Base-by-base conservation (phyloP, 1,284 basidiomycete genomes). In the Ustilago lituana region DNA sequence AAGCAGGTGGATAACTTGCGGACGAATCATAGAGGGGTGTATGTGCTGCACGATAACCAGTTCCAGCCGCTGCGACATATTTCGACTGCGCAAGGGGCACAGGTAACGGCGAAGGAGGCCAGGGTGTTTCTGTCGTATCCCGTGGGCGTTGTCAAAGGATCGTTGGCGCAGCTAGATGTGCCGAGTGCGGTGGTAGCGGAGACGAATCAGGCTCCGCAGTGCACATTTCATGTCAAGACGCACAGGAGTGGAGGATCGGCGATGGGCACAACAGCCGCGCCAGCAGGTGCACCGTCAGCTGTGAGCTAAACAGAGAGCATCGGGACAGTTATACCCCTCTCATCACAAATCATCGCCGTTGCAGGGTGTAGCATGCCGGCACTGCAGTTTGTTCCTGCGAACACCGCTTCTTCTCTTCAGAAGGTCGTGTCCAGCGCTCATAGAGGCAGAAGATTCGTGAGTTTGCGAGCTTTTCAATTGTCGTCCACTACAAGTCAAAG, bases 1-100 rank as follows among this genome's bases (percentile, higher is more conserved):
- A 94, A 95, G 79, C 94, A 96, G 82, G 92, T 96, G 1, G 94
- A 97, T 80, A 96, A 96, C 80, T 84, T 97, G 43, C 87, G 94
- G 41, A 97, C 94, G 9, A 97, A 97, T 82, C 94, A 96, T 83
- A 85, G 93, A 47, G 94, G 94, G 11, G 89, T 95, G 5, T 97
- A 94, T 73, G 94, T 97, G 2, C 85, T 97, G 1, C 93, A 95
- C 83, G 93, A 95, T 72, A 92, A 94, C 71, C 83, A 88, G 0
- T 96, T 96, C 84, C 91, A 90, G 69, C 92, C 94, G 0, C 88
- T 96, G 41, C 82, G 87, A 3, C 87, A 90, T 32, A 83, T 94
- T 49, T 93, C 92, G 1, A 90, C 90, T 2, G 89, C 89, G 85
- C 86, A 89, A 63, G 89, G 91, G 15, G 85, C 89, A 11, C 85